Evolutionary conservation across 2,329 filamentous ascomycete genomes (phyloP).

Genomic region (Karstenula rhodostoma): DNA sequence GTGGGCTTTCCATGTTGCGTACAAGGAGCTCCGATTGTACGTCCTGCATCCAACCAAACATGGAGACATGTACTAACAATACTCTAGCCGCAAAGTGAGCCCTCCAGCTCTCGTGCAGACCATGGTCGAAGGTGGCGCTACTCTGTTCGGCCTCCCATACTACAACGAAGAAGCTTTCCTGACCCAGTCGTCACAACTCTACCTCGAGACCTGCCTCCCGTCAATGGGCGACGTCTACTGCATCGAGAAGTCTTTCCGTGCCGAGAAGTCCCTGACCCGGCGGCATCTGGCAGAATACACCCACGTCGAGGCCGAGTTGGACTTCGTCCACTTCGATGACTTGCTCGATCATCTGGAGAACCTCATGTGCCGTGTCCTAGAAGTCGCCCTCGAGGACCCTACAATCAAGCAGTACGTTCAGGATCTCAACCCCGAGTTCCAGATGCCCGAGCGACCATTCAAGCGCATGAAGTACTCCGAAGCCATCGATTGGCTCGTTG

Average conservation of each 20-base stretch:
- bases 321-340: conserved; percentile 93
- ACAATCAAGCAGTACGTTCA: conserved; percentile 76
- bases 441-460: conserved; percentile 83
- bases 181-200: conserved; percentile 96
- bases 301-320: conserved; percentile 94
- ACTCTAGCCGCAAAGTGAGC: conserved; percentile 73
- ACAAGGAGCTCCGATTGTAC: conserved; percentile 74
- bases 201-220: conserved; percentile 93
- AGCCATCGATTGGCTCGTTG: conserved; percentile 91
- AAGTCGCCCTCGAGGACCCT: conserved; percentile 77
- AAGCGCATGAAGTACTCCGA: conserved; percentile 94
- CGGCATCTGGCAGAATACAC: conserved; percentile 97
- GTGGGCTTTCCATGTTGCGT: conserved; percentile 79
- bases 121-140: conserved; percentile 90
- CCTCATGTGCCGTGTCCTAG: conserved; percentile 85
- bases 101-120: conserved; percentile 94
- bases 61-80: neutral
- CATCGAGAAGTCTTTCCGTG: conserved; percentile 98
- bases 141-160: conserved; percentile 88
- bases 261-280: conserved; percentile 93
- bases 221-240: conserved; percentile 95
- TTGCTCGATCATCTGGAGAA: conserved; percentile 87
- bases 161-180: conserved; percentile 92
- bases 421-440: conserved; percentile 90
- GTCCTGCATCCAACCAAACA: neutral